These are phyloP conservation scores for Catharanthus roseus DNA, from an alignment of 257 asterid genomes.

Conservation along the genomic window DNA sequence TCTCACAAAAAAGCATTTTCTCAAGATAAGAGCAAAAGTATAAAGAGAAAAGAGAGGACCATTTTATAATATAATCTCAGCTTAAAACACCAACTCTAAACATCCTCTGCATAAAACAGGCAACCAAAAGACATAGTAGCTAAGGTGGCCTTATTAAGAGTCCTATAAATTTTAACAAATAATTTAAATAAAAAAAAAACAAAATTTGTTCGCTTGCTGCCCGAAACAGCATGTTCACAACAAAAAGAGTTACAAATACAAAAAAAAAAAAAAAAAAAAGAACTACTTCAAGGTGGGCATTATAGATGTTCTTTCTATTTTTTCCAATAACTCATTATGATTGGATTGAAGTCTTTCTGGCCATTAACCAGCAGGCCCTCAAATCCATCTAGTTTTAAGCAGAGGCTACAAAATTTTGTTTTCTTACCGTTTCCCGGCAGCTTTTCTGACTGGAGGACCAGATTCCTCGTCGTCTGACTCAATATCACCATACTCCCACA, in stretches of 20 bases:
- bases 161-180: not conserved
- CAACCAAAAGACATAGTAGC: not conserved
- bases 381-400: not conserved
- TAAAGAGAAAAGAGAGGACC: not conserved
- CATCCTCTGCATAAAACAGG: conserved; percentile 4
- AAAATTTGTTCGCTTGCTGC: conserved; percentile 4
- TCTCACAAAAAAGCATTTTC: no score
- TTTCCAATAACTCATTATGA: no score
- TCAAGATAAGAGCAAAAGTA: not conserved
- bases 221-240: not conserved
- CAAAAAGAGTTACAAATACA: not conserved
- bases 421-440: conserved; percentile 75
- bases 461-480: conserved; percentile 87
- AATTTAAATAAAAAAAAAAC: not conserved
- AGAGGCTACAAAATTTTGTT: not conserved
- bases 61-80: not conserved
- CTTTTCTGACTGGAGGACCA: conserved; percentile 54
- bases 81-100: not conserved
- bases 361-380: no score
- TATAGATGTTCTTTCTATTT: no score
- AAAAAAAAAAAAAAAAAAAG: not conserved
- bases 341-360: not conserved
- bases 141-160: conserved; percentile 1
- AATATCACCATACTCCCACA: conserved; percentile 99
- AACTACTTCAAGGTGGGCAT: not conserved